A percentile compares a stretch with the other conserved stretches of the same genome.
phyloP scores from a whole-genome alignment of 257 asterid species.

The Nicotiana knightiana region DNA sequence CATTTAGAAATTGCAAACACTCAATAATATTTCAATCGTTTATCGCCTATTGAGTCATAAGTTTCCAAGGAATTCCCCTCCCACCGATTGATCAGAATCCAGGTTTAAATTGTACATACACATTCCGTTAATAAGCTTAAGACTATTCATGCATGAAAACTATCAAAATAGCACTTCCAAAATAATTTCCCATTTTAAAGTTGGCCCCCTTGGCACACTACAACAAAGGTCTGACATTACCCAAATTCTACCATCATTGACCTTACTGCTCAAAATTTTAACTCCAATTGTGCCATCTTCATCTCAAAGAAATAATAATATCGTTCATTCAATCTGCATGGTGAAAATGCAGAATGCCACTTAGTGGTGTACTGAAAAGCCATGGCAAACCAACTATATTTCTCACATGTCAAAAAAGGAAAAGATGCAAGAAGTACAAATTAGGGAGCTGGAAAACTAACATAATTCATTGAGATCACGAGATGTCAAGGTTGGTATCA shows the following conservation, averaged over 20 bases:
- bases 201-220: neutral
- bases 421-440: neutral
- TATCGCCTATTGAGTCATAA: neutral
- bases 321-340: neutral
- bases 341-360: neutral
- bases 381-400: neutral
- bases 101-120: too few relatives aligned
- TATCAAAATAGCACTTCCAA: too few relatives aligned
- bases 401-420: neutral
- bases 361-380: neutral
- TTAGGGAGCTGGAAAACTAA: neutral
- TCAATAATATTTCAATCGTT: neutral
- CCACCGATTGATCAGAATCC: too few relatives aligned
- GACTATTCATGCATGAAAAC: too few relatives aligned
- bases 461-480: neutral
- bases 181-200: neutral
- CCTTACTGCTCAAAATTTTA: neutral
- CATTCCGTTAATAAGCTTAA: too few relatives aligned
- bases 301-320: neutral
- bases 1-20: neutral
- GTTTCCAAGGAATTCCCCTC: too few relatives aligned
- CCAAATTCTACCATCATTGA: neutral
- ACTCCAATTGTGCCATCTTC: neutral
- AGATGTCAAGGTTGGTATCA: neutral
- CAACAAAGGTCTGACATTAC: neutral